Conservation (phyloP, 2,329 filamentous ascomycete genomes). For the Bipolaris zeicola region DNA sequence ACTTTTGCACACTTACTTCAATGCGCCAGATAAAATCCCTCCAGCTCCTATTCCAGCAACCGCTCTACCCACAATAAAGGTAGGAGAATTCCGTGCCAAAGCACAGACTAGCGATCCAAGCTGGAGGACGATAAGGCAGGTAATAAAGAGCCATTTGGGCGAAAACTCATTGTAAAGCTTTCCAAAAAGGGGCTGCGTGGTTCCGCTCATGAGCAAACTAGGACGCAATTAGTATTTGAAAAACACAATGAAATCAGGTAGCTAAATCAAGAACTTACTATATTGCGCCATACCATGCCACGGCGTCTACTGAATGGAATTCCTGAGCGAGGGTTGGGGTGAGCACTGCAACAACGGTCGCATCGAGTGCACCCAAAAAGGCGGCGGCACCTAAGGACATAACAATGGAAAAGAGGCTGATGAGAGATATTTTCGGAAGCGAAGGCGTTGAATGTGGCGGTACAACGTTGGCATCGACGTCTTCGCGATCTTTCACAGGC, state of each 20-base stretch:
- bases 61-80: slow-evolving; percentile 1
- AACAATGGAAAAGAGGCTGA: too few species aligned
- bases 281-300: not conserved
- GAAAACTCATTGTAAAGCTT: not conserved
- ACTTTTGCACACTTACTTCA: too few species aligned
- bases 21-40: not conserved
- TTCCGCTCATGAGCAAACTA: too few species aligned
- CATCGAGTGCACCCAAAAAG: too few species aligned
- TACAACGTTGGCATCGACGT: too few species aligned
- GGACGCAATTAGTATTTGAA: too few species aligned
- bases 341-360: not conserved
- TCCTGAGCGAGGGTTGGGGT: not conserved
- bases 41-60: not conserved
- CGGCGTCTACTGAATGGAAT: not conserved
- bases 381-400: too few species aligned
- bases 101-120: not conserved
- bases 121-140: not conserved
- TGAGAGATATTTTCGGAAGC: too few species aligned
- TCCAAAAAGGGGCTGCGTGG: not conserved
- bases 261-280: too few species aligned
- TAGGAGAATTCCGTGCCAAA: not conserved
- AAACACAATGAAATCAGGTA: too few species aligned
- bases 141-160: not conserved
- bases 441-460: too few species aligned
- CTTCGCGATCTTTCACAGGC: too few species aligned